These are phyloP conservation scores for Phaffia australis DNA, from an alignment of 768 basidiomycete genomes.

Conservation along the genomic window DNA sequence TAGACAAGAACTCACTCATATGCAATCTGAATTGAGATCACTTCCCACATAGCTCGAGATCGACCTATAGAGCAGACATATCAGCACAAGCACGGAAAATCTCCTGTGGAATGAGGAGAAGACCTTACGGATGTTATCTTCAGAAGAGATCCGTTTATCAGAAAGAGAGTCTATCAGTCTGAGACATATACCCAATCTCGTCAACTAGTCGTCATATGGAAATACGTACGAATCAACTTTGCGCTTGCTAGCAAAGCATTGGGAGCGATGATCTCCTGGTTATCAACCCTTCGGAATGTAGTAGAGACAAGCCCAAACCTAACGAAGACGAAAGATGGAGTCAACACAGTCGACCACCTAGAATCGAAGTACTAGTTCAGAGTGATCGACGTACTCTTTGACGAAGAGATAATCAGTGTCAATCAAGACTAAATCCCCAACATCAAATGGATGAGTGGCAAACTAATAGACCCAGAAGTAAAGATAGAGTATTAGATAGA, in stretches of 20 bases:
- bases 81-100: neutral
- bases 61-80: neutral
- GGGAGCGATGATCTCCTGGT: constrained; percentile 66
- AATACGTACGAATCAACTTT: constrained; percentile 62
- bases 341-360: neutral
- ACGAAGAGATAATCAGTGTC: constrained; percentile 56
- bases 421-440: constrained; percentile 71
- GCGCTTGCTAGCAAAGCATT: constrained; percentile 59
- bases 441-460: constrained; percentile 66
- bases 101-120: neutral
- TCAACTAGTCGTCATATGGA: neutral
- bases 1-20: constrained; percentile 40
- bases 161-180: constrained; percentile 64
- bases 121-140: constrained; percentile 22
- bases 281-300: constrained; percentile 66
- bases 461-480: neutral
- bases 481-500: neutral
- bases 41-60: constrained; percentile 49
- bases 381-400: constrained; percentile 48
- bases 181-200: neutral
- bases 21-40: constrained; percentile 53
- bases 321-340: neutral
- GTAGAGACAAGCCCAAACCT: constrained; percentile 58
- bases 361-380: neutral
- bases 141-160: constrained; percentile 36